Conservation (phyloP, 495 filamentous ascomycete genomes). For the Chaetomium fimeti region DNA sequence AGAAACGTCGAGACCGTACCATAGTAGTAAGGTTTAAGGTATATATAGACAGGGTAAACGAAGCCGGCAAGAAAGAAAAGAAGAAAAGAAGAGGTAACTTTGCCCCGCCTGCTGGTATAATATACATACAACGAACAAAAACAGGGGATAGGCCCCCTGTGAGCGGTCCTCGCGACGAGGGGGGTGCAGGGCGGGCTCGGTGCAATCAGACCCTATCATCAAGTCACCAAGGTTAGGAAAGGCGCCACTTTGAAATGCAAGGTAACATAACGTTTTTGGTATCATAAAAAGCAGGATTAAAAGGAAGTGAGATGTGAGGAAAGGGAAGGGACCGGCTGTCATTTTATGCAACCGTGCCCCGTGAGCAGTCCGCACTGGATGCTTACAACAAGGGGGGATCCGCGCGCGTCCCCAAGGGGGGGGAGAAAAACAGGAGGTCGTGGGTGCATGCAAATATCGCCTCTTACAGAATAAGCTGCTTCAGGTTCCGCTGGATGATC, state of each 20-base stretch:
- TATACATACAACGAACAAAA: conserved; percentile 1
- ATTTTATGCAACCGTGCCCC: background rate
- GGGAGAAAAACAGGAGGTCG: background rate
- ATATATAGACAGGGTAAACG: conserved; percentile 4
- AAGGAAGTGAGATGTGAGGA: background rate
- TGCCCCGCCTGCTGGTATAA: conserved; percentile 3
- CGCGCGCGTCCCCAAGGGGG: background rate
- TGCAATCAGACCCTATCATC: conserved; percentile 22
- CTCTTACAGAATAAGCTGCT: conserved; percentile 85
- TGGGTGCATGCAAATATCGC: conserved; percentile 16
- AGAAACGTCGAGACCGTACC: background rate
- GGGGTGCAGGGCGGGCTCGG: background rate
- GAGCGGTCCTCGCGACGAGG: background rate
- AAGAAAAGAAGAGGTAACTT: background rate
- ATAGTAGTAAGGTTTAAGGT: background rate
- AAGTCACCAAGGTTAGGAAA: conserved; percentile 17
- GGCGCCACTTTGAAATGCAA: background rate
- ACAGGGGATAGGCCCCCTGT: background rate
- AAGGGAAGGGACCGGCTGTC: background rate
- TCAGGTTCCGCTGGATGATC: conserved; percentile 97
- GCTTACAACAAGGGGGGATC: conserved; percentile 7
- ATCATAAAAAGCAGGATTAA: conserved; percentile 14
- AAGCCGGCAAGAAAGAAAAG: background rate
- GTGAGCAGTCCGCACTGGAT: conserved; percentile 8
- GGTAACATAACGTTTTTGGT: conserved; percentile 4